phyloP scores from a whole-genome alignment of 2,329 filamentous ascomycete genomes.

The Colletotrichum somersetense region DNA sequence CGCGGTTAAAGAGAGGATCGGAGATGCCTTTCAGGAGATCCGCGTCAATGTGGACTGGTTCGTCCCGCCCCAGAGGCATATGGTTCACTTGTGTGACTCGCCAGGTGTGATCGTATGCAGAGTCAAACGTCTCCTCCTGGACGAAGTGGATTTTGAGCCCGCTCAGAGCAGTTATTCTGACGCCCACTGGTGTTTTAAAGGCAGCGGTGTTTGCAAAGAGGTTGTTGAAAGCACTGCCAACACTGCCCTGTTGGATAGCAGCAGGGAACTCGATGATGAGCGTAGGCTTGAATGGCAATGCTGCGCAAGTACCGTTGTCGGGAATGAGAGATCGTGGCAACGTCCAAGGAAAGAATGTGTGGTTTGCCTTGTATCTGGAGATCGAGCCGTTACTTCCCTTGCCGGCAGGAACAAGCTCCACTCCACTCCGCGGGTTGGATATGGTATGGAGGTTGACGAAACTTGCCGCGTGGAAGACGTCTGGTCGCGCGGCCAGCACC shows the following conservation, averaged over 20 bases:
- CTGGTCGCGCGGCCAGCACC: conserved; percentile 80
- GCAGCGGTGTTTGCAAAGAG: conserved; percentile 54
- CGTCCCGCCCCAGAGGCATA: conserved; percentile 85
- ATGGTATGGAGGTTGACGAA: conserved; percentile 85
- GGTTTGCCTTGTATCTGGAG: conserved; percentile 71
- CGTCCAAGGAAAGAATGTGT: conserved; percentile 94
- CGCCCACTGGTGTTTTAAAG: conserved; percentile 44
- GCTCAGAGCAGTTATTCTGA: conserved; percentile 58
- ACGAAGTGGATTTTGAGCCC: conserved; percentile 75
- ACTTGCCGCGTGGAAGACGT: conserved; percentile 90
- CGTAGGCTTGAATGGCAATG: conserved; percentile 77
- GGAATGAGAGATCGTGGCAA: conserved; percentile 82
- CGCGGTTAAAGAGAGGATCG: conserved; percentile 86
- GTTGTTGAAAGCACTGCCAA: conserved; percentile 57
- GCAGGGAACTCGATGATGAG: conserved; percentile 75
- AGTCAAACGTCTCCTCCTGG: conserved; percentile 65
- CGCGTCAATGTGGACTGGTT: conserved; percentile 84
- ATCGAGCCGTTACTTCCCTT: conserved; percentile 57
- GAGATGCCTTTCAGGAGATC: conserved; percentile 81
- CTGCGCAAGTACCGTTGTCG: conserved; percentile 79
- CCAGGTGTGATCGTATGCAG: conserved; percentile 63
- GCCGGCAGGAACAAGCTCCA: conserved; percentile 51
- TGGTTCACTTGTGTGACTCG: conserved; percentile 85
- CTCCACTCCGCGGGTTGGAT: conserved; percentile 69
- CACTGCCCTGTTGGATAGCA: conserved; percentile 53